phyloP scores from a whole-genome alignment of 2,329 filamentous ascomycete genomes.

The Colletotrichum magnum region DNA sequence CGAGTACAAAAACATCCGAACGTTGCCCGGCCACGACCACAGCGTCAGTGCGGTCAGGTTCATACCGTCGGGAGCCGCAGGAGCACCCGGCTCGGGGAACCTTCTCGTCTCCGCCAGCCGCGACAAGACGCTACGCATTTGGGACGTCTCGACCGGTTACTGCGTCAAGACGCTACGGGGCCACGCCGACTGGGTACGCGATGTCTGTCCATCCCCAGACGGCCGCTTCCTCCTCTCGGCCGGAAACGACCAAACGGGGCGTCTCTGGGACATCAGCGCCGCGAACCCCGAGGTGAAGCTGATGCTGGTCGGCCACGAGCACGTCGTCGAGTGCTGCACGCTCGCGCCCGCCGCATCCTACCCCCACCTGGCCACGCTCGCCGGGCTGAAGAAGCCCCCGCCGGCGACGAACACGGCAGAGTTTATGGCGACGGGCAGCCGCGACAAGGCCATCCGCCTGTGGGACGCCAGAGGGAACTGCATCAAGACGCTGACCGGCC shows the following conservation, averaged over 20 bases:
- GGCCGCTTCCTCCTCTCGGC: constrained; percentile 87
- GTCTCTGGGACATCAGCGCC: constrained; percentile 86
- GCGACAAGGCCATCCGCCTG: constrained; percentile 91
- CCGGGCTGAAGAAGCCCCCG: constrained; percentile 87
- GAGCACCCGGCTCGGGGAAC: constrained; percentile 84
- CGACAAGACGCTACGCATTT: constrained; percentile 88
- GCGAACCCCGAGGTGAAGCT: constrained; percentile 80
- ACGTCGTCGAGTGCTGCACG: constrained; percentile 87
- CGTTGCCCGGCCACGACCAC: constrained; percentile 91
- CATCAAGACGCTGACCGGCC: constrained; percentile 86
- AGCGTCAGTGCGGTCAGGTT: constrained; percentile 91
- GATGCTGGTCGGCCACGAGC: constrained; percentile 88
- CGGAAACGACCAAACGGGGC: constrained; percentile 84
- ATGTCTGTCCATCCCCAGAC: constrained; percentile 85
- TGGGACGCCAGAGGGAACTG: constrained; percentile 90
- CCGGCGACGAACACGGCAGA: constrained; percentile 82
- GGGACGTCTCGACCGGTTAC: constrained; percentile 94
- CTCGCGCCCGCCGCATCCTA: constrained; percentile 88
- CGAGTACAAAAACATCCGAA: constrained; percentile 96
- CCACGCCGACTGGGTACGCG: constrained; percentile 92
- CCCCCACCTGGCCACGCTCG: constrained; percentile 80
- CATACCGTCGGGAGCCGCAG: constrained; percentile 85
- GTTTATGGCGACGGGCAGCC: constrained; percentile 88
- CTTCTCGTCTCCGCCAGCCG: constrained; percentile 88
- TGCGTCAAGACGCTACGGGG: constrained; percentile 91